These are phyloP conservation scores for Boletus sp. DNA, from an alignment of 1,284 basidiomycete species.

Conservation along the genomic window DNA sequence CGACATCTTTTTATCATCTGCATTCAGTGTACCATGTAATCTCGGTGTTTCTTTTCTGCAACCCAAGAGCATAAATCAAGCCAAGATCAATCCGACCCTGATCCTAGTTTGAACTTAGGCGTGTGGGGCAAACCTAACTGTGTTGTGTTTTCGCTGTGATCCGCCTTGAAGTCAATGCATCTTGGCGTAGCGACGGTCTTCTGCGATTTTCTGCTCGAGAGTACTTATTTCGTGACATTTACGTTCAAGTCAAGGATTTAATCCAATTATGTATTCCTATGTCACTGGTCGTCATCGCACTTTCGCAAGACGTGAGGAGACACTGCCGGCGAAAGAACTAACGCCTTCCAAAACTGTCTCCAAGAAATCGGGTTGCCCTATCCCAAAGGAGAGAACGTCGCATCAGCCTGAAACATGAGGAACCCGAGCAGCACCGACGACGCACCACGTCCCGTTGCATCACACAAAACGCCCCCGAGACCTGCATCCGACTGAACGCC, in stretches of 20 bases:
- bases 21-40: conserved; percentile 30
- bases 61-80: conserved; percentile 12
- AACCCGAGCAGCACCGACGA: conserved; percentile 6
- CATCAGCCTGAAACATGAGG: conserved; percentile 3
- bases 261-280: background rate
- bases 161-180: too few species aligned
- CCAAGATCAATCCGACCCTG: background rate
- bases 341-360: conserved; percentile 64
- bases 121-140: too few species aligned
- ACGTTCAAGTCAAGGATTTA: background rate
- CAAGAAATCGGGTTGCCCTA: conserved; percentile 74
- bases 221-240: background rate
- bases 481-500: conserved; percentile 43
- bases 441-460: conserved; percentile 62
- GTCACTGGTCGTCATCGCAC: background rate
- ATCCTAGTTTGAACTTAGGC: too few species aligned
- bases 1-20: conserved; percentile 31
- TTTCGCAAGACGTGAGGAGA: conserved; percentile 53
- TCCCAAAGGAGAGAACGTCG: background rate
- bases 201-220: too few species aligned
- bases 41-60: conserved; percentile 14
- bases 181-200: too few species aligned
- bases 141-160: too few species aligned
- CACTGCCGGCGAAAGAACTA: conserved; percentile 48
- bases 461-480: conserved; percentile 57